Percentiles rank a stretch among this genome's conserved stretches.
These are phyloP conservation scores for Tetracladium marchalianum DNA, from an alignment of 495 filamentous ascomycete genomes.

Conservation along the genomic window DNA sequence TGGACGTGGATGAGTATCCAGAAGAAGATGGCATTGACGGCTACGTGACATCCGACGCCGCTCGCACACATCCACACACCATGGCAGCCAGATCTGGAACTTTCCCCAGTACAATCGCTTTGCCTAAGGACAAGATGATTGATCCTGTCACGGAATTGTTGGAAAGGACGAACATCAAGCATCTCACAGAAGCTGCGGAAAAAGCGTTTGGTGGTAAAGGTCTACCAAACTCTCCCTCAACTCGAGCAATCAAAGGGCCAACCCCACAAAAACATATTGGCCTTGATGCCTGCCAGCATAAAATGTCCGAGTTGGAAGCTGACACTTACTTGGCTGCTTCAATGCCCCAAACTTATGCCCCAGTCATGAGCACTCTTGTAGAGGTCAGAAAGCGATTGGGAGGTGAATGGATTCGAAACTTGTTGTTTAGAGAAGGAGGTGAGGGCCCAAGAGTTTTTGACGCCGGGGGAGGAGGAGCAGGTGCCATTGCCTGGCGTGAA, in stretches of 20 bases:
- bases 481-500: constrained; percentile 75
- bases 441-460: constrained; percentile 68
- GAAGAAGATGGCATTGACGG: constrained; percentile 29
- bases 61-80: constrained; percentile 58
- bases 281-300: constrained; percentile 56
- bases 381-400: constrained; percentile 84
- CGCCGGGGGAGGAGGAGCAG: constrained; percentile 76
- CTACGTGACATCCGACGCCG: constrained; percentile 21
- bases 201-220: constrained; percentile 62
- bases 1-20: constrained; percentile 28
- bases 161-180: constrained; percentile 54
- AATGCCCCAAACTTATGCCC: constrained; percentile 72
- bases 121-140: constrained; percentile 57
- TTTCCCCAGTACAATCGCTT: constrained; percentile 55
- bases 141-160: constrained; percentile 59
- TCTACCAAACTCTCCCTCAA: constrained; percentile 62
- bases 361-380: constrained; percentile 59
- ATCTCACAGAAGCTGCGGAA: constrained; percentile 59
- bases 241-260: constrained; percentile 33
- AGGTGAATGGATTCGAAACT: constrained; percentile 59
- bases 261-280: constrained; percentile 57
- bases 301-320: constrained; percentile 79
- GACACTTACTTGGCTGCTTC: constrained; percentile 71
- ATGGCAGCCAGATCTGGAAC: constrained; percentile 53
- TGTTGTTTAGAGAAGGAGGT: constrained; percentile 58